These are phyloP conservation scores for Carex littledalei DNA, from an alignment of 176 grass and related monocot species.

Conservation along the genomic window DNA sequence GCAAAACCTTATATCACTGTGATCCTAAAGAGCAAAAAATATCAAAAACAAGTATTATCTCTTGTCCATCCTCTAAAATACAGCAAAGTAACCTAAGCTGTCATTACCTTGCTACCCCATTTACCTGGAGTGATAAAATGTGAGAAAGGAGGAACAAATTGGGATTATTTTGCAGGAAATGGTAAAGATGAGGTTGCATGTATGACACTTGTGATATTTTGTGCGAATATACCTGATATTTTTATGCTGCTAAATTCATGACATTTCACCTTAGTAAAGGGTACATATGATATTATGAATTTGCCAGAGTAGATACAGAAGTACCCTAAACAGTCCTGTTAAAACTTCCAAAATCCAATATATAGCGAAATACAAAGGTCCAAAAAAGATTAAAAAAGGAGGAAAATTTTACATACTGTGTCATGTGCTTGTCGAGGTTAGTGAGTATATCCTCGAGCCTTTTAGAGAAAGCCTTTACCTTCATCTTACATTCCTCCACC, in stretches of 20 bases:
- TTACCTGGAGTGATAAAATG: neutral
- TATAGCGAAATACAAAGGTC: neutral
- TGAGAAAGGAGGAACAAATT: neutral
- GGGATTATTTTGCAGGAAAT: neutral
- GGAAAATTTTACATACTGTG: conserved; percentile 55
- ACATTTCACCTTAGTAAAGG: neutral
- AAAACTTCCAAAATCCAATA: neutral
- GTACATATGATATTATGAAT: neutral
- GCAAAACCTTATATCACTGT: neutral
- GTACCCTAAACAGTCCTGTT: neutral
- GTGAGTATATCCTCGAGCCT: conserved; percentile 54
- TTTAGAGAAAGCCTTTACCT: conserved; percentile 69
- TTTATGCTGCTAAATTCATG: neutral
- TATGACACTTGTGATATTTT: neutral
- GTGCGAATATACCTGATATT: neutral
- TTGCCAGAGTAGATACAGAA: neutral
- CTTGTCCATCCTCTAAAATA: neutral
- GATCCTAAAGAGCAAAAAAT: neutral
- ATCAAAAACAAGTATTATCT: neutral
- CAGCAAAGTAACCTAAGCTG: neutral
- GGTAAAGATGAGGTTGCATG: neutral
- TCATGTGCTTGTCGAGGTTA: conserved; percentile 73
- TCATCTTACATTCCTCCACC: conserved; percentile 76
- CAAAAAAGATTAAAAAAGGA: neutral
- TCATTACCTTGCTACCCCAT: neutral